Evolutionary conservation across 1,139 yeast genomes (phyloP).

Genomic region (Hyphopichia buzzinii): DNA sequence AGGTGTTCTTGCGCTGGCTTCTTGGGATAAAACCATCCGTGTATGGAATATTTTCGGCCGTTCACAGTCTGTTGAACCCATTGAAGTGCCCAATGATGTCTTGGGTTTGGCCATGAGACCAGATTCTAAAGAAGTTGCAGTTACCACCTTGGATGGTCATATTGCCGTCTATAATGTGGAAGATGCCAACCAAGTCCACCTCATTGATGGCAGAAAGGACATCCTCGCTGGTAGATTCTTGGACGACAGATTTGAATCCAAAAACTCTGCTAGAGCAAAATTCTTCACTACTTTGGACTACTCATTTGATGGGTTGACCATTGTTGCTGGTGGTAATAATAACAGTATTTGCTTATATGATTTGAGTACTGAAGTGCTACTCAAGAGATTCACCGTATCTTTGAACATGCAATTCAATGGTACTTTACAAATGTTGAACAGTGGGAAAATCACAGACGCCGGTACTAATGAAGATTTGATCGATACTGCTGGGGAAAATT

Average conservation of each 20-base stretch:
- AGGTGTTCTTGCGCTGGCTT: constrained; percentile 80
- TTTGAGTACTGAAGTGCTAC: constrained; percentile 78
- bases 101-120: constrained; percentile 82
- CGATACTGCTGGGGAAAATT: constrained; percentile 81
- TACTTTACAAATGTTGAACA: constrained; percentile 74
- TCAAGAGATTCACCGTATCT: constrained; percentile 80
- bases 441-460: constrained; percentile 80
- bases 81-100: constrained; percentile 84
- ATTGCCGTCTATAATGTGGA: constrained; percentile 81
- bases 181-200: constrained; percentile 74
- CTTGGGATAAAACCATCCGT: constrained; percentile 95
- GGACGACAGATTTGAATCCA: constrained; percentile 78
- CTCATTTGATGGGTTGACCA: constrained; percentile 83
- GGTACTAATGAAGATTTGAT: constrained; percentile 75
- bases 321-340: constrained; percentile 92
- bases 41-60: constrained; percentile 92
- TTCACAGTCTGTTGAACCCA: constrained; percentile 84
- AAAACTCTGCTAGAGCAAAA: constrained; percentile 80
- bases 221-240: constrained; percentile 82
- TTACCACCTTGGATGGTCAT: constrained; percentile 87
- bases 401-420: constrained; percentile 91
- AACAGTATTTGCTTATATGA: constrained; percentile 91
- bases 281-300: constrained; percentile 78
- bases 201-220: constrained; percentile 84
- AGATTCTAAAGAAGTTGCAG: constrained; percentile 87